These are phyloP conservation scores for Saccharomyces hybrid DNA, from an alignment of 1,139 yeast species.

Conservation along the genomic window DNA sequence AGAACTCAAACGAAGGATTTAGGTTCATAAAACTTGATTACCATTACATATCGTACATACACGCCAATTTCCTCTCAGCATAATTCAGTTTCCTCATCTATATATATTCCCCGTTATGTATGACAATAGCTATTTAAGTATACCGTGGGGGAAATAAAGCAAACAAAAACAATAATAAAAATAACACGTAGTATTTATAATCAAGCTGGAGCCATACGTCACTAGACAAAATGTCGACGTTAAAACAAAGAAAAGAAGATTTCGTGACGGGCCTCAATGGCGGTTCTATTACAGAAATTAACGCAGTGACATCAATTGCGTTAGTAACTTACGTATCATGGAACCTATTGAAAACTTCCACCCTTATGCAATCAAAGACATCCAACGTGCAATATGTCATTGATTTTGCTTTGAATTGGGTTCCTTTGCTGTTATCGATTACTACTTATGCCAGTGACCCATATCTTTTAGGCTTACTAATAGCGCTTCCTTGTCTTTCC, in stretches of 20 bases:
- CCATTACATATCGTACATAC: not conserved
- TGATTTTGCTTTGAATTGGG: conserved; percentile 66
- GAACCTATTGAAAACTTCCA: conserved; percentile 38
- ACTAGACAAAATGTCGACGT: conserved; percentile 20
- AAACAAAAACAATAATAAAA: no score
- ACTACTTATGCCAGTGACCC: conserved; percentile 56
- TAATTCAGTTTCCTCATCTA: not conserved
- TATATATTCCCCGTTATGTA: not conserved
- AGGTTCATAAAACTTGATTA: not conserved
- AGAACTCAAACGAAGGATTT: conserved; percentile 12
- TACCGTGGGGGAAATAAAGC: not conserved
- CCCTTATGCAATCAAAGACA: conserved; percentile 14
- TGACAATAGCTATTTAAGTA: not conserved
- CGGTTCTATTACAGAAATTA: conserved; percentile 67
- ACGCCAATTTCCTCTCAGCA: not conserved
- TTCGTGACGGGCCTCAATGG: conserved; percentile 82
- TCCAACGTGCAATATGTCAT: conserved; percentile 27
- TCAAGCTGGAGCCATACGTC: not conserved
- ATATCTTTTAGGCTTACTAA: conserved; percentile 30
- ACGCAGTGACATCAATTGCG: conserved; percentile 61
- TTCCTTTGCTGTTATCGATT: conserved; percentile 54
- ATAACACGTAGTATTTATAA: not conserved
- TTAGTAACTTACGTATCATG: conserved; percentile 53
- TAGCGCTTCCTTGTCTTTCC: conserved; percentile 24
- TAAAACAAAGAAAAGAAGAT: conserved; percentile 71